phyloP scores from a whole-genome alignment of 495 filamentous ascomycete genomes.

The Melanomma pulvis-pyrius region DNA sequence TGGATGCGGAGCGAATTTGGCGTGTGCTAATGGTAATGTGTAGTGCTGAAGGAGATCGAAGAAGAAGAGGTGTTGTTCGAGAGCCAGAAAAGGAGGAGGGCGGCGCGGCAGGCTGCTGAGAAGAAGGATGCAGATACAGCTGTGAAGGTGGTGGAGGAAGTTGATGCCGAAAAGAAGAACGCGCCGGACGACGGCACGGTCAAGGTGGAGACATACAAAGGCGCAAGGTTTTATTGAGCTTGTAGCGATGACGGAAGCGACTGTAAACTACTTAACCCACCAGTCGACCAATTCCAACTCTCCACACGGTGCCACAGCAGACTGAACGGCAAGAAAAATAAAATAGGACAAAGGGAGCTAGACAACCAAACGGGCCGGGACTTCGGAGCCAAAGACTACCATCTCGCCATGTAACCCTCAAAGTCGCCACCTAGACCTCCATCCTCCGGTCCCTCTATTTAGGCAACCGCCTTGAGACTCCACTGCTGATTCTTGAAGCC shows the following conservation, averaged over 20 bases:
- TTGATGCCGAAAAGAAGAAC: not conserved
- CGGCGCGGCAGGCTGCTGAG: slow-evolving; percentile 35
- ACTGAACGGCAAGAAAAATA: not conserved
- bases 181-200: slow-evolving; percentile 1
- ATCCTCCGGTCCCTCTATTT: not conserved
- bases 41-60: slow-evolving; percentile 78
- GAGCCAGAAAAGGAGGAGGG: slow-evolving; percentile 44
- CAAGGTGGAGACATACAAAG: slow-evolving; percentile 26
- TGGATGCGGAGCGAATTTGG: not conserved
- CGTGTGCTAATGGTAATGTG: not conserved
- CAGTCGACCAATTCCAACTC: not conserved
- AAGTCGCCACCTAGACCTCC: not conserved
- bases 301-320: not conserved
- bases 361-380: not conserved
- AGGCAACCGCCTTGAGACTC: not conserved
- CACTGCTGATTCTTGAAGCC: not conserved
- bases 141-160: not conserved
- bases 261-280: not conserved
- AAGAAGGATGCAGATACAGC: slow-evolving; percentile 21
- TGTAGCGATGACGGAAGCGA: not conserved
- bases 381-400: not conserved
- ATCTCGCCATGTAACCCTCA: not conserved
- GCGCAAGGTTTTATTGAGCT: slow-evolving; percentile 32
- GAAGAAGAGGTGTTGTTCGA: slow-evolving; percentile 71
- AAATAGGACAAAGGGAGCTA: not conserved